Percentiles rank a stretch among this genome's conserved stretches.
Conservation (phyloP, 1,284 basidiomycete species). For the Melampsora americana region DNA sequence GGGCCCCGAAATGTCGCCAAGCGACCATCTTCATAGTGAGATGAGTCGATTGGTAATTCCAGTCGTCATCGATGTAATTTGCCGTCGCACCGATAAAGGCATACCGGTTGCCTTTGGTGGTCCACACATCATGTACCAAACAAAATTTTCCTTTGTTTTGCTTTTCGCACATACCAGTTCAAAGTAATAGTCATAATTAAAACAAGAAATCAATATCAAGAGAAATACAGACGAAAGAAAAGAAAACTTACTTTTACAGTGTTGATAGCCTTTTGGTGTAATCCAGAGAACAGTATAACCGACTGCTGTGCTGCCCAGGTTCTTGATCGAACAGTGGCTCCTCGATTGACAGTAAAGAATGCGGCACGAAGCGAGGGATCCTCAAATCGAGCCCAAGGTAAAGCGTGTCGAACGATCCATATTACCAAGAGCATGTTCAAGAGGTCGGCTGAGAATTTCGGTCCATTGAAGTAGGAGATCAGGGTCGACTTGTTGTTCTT, state of each 20-base stretch:
- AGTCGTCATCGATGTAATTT: neutral
- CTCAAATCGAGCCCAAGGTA: slow-evolving; percentile 22
- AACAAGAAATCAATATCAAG: no score
- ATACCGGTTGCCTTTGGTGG: slow-evolving; percentile 3
- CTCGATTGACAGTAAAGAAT: neutral
- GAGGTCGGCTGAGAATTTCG: neutral
- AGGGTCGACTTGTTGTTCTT: no score
- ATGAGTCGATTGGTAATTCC: slow-evolving; percentile 2
- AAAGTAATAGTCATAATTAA: no score
- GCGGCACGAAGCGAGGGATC: no score
- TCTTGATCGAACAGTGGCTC: neutral
- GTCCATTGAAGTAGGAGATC: no score
- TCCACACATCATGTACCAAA: slow-evolving; percentile 10
- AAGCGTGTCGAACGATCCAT: slow-evolving; percentile 9
- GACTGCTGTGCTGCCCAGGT: neutral
- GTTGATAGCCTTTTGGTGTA: no score
- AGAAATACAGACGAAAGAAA: no score
- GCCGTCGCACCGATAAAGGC: slow-evolving; percentile 9
- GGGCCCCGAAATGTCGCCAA: slow-evolving; percentile 1
- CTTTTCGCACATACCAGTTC: no score
- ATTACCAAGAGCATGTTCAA: slow-evolving; percentile 7
- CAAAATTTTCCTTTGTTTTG: neutral
- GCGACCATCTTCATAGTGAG: slow-evolving; percentile 8
- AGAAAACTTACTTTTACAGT: no score
- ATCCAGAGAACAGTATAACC: no score